Conservation (phyloP, 2,329 filamentous ascomycete genomes). For the Phyllosticta ampelicida region DNA sequence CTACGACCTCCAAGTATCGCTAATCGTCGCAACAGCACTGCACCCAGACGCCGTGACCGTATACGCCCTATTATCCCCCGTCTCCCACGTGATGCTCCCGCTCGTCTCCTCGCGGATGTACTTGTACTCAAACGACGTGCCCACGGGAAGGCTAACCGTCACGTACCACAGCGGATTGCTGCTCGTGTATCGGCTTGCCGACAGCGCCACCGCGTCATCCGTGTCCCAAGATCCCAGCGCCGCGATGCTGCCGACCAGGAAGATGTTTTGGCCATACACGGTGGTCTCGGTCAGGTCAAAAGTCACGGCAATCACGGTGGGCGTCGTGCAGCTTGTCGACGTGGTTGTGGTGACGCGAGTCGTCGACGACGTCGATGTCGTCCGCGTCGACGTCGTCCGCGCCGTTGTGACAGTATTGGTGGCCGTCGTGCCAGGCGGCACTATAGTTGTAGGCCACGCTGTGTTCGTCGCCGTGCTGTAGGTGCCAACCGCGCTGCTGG, state of each 20-base stretch:
- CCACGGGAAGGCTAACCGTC: conserved; percentile 31
- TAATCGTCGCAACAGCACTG: conserved; percentile 15
- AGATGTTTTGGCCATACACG: conserved; percentile 39
- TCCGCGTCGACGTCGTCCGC: conserved; percentile 12
- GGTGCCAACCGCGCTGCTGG: conserved; percentile 31
- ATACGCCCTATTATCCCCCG: conserved; percentile 31
- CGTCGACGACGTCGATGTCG: conserved; percentile 11
- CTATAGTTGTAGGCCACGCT: conserved; percentile 24
- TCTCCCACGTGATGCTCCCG: conserved; percentile 37
- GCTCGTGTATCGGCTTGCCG: conserved; percentile 32
- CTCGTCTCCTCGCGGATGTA: conserved; percentile 38
- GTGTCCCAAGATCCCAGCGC: conserved; percentile 37
- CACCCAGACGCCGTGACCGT: conserved; percentile 16
- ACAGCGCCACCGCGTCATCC: conserved; percentile 29
- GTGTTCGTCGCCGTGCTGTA: conserved; percentile 29
- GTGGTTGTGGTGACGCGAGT: conserved; percentile 15
- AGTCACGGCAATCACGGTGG: conserved; percentile 28
- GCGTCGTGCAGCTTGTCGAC: conserved; percentile 14
- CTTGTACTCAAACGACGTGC: conserved; percentile 34
- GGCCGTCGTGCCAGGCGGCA: conserved; percentile 31
- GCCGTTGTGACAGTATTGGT: no score
- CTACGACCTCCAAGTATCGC: conserved; percentile 16
- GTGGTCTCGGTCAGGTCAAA: conserved; percentile 40
- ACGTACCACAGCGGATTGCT: conserved; percentile 37
- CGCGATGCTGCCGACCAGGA: conserved; percentile 33